Evolutionary conservation across 2,329 filamentous ascomycete genomes (phyloP), one percentile per base, ranked within the genome.

Genomic region (Penicillium griseofulvum): DNA sequence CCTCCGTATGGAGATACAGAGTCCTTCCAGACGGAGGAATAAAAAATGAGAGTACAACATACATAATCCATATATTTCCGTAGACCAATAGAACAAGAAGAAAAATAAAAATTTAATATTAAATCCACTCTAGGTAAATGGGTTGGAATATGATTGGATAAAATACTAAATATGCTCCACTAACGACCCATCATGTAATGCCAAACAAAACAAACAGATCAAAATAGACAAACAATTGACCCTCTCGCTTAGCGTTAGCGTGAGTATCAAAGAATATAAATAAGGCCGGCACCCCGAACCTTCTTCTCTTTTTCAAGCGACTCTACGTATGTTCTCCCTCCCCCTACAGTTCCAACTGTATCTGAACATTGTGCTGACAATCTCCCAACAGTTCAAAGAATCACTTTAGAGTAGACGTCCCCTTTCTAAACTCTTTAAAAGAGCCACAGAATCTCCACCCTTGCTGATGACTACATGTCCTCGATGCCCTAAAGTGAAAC

Each of bases 321-420:
- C 72, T 76, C 73, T 76, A 75, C 73, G 68, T 74, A 64, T 63
- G 71, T 71, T 58, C 51, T 44, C 57, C 62, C 54, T 43, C 61
- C 57, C 65, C 68, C 63, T 66, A 68, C 61, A 47, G 57, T 66
- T 52, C 5, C 29, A 31, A 31, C 29, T 31, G 29, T 14, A 5
- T 14, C 56, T 19, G 61, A 56, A 45, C 50, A 56, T 45, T 34
- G 54, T 58, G 57, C 62, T 62, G 62, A 69, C 57, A 51, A 54
- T 66, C 64, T 62, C 62, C 65, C 29, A 31, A 70, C 69, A 77
- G 74, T 78, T 77, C 76, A 78, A 77, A 91, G 89, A 92, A 93
- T 93, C 90, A 90, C 90, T 95, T 96, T 96, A 92, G 91, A 96
- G 91, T 92, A 87, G 83, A 90, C 86, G 86, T 91, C 71, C 88